Conservation (phyloP, 352 stramenopile genomes). For the Achlya hypogyna region DNA sequence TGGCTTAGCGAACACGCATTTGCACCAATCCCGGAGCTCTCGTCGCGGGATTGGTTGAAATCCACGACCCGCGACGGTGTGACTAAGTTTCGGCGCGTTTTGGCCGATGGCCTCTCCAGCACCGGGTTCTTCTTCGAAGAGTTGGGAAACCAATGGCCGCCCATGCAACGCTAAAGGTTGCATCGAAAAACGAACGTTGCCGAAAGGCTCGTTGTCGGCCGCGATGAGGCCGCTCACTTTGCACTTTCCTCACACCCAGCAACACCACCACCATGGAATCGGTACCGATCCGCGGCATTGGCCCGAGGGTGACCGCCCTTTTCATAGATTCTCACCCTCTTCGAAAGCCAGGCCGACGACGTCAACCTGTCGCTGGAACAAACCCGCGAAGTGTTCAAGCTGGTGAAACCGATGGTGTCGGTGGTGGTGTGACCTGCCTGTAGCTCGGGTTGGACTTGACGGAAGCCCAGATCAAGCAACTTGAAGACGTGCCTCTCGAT, state of each 20-base stretch:
- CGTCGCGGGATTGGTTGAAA: not conserved
- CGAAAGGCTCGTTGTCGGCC: too few species aligned
- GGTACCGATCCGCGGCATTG: not conserved
- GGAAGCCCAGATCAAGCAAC: constrained; percentile 3
- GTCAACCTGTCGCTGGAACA: constrained; percentile 10
- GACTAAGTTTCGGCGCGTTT: not conserved
- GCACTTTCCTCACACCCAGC: too few species aligned
- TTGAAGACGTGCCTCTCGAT: constrained; percentile 11
- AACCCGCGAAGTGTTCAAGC: constrained; percentile 1
- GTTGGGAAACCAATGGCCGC: too few species aligned
- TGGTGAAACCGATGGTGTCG: not conserved
- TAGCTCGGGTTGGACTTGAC: constrained; percentile 10
- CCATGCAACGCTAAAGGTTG: too few species aligned
- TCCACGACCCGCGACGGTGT: not conserved
- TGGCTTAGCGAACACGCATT: too few species aligned
- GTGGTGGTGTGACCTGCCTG: not conserved
- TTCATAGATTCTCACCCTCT: not conserved
- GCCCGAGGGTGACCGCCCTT: not conserved
- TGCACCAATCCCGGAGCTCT: not conserved
- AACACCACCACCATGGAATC: not conserved
- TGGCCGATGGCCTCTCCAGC: not conserved
- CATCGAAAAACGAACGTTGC: too few species aligned
- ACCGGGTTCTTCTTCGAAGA: too few species aligned
- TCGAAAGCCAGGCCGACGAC: constrained; percentile 5
- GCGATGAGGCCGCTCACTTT: too few species aligned